Evolutionary conservation across 148 eudicot species (phyloP).

Genomic region (Dysphania ambrosioides): DNA sequence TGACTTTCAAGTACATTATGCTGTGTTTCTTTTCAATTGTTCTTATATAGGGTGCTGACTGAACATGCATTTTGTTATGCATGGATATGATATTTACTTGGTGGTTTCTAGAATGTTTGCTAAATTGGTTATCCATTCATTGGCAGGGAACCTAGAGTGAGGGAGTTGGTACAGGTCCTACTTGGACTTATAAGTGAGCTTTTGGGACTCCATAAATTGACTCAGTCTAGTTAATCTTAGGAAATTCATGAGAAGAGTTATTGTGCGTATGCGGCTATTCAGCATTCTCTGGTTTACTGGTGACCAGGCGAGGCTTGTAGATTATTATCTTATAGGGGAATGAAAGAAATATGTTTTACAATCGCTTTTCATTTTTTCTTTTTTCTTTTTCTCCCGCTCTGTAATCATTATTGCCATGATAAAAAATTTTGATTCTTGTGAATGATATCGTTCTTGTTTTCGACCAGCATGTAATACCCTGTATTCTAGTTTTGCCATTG

Average conservation of each 20-base stretch:
- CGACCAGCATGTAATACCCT: not conserved
- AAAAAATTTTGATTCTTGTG: not conserved
- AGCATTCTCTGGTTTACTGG: conserved; percentile 8
- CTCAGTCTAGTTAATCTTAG: conserved; percentile 35
- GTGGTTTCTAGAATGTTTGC: not conserved
- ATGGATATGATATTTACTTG: not conserved
- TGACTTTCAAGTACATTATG: not conserved
- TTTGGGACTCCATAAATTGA: conserved; percentile 57
- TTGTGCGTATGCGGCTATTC: not conserved
- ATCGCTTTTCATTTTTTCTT: not conserved
- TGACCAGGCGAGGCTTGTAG: conserved; percentile 26
- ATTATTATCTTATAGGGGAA: conserved; percentile 26
- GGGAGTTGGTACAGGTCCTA: conserved; percentile 77
- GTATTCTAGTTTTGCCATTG: no score
- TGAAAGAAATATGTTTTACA: conserved; percentile 25
- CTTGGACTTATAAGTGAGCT: conserved; percentile 62
- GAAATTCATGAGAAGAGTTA: conserved; percentile 2
- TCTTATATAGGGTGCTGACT: not conserved
- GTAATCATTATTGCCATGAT: not conserved
- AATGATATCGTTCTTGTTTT: not conserved
- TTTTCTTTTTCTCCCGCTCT: not conserved
- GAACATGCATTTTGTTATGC: not conserved
- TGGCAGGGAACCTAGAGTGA: conserved; percentile 73
- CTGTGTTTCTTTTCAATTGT: not conserved
- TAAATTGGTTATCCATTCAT: conserved; percentile 15